phyloP scores from a whole-genome alignment of 179 eudicot species.

The Heliamphora pulchella region DNA sequence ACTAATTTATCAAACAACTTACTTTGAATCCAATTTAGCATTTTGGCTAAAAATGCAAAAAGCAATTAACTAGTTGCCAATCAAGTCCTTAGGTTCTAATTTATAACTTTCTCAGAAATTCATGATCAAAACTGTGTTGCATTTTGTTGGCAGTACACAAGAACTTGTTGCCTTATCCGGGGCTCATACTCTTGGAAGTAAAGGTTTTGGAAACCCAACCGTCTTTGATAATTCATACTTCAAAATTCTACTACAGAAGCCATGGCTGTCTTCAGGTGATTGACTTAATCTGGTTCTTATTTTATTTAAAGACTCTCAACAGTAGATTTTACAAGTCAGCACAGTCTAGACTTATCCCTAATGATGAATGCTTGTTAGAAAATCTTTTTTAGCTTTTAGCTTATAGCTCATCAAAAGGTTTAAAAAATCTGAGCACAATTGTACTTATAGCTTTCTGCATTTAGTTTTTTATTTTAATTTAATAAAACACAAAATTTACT shows the following conservation, averaged over 20 bases:
- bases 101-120: not conserved
- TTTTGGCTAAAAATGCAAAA: too few species aligned
- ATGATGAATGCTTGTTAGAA: not conserved
- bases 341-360: not conserved
- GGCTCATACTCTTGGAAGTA: conserved; percentile 87
- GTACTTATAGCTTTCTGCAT: too few species aligned
- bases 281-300: not conserved
- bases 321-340: not conserved
- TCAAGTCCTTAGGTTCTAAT: not conserved
- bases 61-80: too few species aligned
- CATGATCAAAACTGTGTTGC: not conserved
- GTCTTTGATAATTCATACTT: conserved; percentile 79
- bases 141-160: conserved; percentile 49
- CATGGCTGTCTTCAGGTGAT: conserved; percentile 77
- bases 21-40: too few species aligned
- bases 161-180: conserved; percentile 89
- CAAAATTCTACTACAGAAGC: conserved; percentile 72
- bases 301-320: not conserved
- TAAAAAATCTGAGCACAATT: too few species aligned
- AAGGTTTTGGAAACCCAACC: conserved; percentile 83
- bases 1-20: too few species aligned
- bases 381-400: too few species aligned
- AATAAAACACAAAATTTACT: too few species aligned
- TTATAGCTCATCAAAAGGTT: too few species aligned
- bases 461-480: too few species aligned